Evolutionary conservation across 768 basidiomycete species (phyloP).

Genomic region (Rhodosporidiobolus odoratus): DNA sequence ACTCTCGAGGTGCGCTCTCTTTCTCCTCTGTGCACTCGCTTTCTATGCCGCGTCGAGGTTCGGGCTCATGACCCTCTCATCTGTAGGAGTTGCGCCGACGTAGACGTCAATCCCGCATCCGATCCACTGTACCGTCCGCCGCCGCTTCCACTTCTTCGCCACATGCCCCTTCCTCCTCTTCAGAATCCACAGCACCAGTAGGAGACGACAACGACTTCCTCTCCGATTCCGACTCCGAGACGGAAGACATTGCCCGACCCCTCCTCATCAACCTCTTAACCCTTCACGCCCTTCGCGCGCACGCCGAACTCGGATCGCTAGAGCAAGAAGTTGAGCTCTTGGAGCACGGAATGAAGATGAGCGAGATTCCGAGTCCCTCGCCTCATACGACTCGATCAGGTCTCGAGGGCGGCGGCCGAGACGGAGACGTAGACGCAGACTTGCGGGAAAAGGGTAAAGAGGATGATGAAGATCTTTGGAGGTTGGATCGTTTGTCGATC

Average conservation of each 20-base stretch:
- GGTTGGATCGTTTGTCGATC: conserved; percentile 31
- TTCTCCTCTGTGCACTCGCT: background rate
- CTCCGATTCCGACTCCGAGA: conserved; percentile 30
- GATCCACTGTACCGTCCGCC: conserved; percentile 9
- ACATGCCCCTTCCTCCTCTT: background rate
- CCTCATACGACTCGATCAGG: conserved; percentile 48
- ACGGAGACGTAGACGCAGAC: conserved; percentile 45
- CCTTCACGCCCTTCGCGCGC: conserved; percentile 38
- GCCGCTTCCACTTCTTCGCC: conserved; percentile 4
- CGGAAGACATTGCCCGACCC: conserved; percentile 36
- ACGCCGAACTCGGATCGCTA: conserved; percentile 38
- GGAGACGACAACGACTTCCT: conserved; percentile 29
- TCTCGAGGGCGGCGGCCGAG: conserved; percentile 50
- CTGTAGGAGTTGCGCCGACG: conserved; percentile 16
- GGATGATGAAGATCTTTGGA: conserved; percentile 46
- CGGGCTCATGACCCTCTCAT: background rate
- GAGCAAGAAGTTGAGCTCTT: conserved; percentile 39
- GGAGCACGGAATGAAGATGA: conserved; percentile 65
- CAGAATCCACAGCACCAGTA: background rate
- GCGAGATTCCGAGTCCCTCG: conserved; percentile 52
- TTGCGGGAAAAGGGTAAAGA: conserved; percentile 72
- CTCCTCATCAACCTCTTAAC: conserved; percentile 37
- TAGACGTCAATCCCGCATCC: background rate
- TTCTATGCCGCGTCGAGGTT: background rate
- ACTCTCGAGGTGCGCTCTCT: conserved; percentile 59